phyloP scores from a whole-genome alignment of 164 flowering plant species.

The Litsea cubeba region DNA sequence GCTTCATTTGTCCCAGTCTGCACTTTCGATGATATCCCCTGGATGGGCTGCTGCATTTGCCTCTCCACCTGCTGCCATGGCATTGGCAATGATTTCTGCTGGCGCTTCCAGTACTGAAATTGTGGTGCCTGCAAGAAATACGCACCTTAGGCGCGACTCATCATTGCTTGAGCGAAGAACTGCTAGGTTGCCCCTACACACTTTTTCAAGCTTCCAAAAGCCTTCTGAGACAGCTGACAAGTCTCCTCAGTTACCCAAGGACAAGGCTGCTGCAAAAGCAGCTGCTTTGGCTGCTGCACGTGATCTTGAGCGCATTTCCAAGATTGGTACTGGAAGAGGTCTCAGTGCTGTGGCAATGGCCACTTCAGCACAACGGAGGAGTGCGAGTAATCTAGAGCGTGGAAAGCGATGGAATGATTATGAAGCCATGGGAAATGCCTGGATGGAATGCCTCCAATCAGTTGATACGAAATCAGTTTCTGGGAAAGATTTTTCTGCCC shows the following conservation, averaged over 20 bases:
- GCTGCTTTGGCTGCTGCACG: constrained; percentile 99
- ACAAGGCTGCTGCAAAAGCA: constrained; percentile 95
- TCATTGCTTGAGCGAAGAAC: constrained; percentile 79
- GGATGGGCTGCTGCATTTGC: constrained; percentile 99
- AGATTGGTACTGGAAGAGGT: constrained; percentile 98
- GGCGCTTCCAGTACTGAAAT: constrained; percentile 94
- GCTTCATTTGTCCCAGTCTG: constrained; percentile 55
- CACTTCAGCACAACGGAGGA: constrained; percentile 91
- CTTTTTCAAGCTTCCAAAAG: constrained; percentile 93
- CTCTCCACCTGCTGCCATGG: constrained; percentile 99
- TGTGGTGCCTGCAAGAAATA: constrained; percentile 44
- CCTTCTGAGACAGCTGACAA: constrained; percentile 52
- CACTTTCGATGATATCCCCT: constrained; percentile 92
- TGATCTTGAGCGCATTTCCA: constrained; percentile 95
- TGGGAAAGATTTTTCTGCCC: constrained; percentile 88
- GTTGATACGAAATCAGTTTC: constrained; percentile 88
- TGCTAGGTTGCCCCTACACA: constrained; percentile 64
- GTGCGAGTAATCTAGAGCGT: constrained; percentile 69
- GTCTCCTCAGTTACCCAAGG: constrained; percentile 59
- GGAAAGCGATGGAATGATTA: constrained; percentile 84
- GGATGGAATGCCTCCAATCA: constrained; percentile 93
- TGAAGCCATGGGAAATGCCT: constrained; percentile 98
- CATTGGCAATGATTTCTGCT: constrained; percentile 98
- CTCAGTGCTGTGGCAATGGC: constrained; percentile 99
- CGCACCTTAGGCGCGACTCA: constrained; percentile 71